Conservation (phyloP, 1,139 yeast genomes). For the Sugiyamaella grinbergsii region DNA sequence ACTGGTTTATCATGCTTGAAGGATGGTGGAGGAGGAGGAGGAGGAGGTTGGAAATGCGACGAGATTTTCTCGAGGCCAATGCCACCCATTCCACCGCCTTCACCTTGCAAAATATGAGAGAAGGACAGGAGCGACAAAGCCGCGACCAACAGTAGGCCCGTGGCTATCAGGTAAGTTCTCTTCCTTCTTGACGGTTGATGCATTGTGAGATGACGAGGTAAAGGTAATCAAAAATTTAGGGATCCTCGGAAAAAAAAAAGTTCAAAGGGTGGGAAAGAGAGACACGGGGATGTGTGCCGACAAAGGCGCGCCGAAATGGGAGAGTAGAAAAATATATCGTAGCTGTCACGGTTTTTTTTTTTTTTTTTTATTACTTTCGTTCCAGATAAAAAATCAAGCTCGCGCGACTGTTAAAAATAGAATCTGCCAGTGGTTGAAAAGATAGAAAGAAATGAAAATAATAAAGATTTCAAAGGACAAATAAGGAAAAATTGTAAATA, state of each 20-base stretch:
- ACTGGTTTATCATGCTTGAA: not conserved
- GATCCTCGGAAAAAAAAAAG: not conserved
- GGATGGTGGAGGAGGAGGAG: not conserved
- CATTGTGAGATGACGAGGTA: not conserved
- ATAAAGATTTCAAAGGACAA: no score
- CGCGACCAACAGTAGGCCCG: slow-evolving; percentile 2
- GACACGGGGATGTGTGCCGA: no score
- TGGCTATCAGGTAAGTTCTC: slow-evolving; percentile 8
- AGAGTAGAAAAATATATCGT: no score
- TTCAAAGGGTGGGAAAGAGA: not conserved
- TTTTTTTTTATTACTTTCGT: no score
- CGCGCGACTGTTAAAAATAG: no score
- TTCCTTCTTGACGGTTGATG: slow-evolving; percentile 3
- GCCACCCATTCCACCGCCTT: slow-evolving; percentile 7
- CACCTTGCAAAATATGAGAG: slow-evolving; percentile 4
- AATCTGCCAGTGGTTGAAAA: no score
- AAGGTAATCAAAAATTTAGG: not conserved
- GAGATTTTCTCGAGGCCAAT: slow-evolving; percentile 5
- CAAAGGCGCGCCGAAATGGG: no score
- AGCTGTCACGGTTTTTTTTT: no score
- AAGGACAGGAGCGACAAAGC: slow-evolving; percentile 6
- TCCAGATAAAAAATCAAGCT: no score
- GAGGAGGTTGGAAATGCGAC: slow-evolving; percentile 1
- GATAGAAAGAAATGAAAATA: no score
- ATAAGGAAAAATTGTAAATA: no score